A percentile compares a stretch with the other conserved stretches of the same genome.
Evolutionary conservation across 1,284 basidiomycete species (phyloP).

Genomic region (Veloboletus limbatus): DNA sequence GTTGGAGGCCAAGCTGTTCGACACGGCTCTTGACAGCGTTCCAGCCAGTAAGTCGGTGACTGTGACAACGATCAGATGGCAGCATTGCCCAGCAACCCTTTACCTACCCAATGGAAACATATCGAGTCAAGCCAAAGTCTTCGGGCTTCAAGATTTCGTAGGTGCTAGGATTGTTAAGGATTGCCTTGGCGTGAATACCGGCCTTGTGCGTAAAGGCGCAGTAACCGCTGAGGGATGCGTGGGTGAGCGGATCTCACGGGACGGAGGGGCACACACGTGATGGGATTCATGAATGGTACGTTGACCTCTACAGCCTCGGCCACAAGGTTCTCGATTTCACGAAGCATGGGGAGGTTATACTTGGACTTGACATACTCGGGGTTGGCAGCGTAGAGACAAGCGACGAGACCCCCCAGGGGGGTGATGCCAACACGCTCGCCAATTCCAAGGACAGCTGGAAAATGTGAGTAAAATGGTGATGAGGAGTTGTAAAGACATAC

Average conservation of each 20-base stretch:
- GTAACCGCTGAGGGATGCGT: slow-evolving; percentile 67
- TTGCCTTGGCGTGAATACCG: slow-evolving; percentile 99
- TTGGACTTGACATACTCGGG: slow-evolving; percentile 99
- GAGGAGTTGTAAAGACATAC: slow-evolving; percentile 40
- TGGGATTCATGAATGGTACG: slow-evolving; percentile 95
- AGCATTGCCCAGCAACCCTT: not conserved
- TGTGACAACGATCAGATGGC: slow-evolving; percentile 28
- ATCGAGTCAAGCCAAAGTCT: slow-evolving; percentile 97
- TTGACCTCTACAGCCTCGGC: slow-evolving; percentile 99
- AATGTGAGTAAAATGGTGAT: slow-evolving; percentile 3
- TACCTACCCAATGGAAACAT: slow-evolving; percentile 91
- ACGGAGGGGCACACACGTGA: slow-evolving; percentile 55
- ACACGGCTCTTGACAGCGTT: slow-evolving; percentile 99
- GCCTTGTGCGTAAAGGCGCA: slow-evolving; percentile 99
- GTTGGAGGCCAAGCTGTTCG: slow-evolving; percentile 87
- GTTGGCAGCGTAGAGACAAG: slow-evolving; percentile 94
- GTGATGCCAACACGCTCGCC: slow-evolving; percentile 99
- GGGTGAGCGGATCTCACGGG: slow-evolving; percentile 3
- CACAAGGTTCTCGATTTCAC: slow-evolving; percentile 98
- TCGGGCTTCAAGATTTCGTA: slow-evolving; percentile 98
- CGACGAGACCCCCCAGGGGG: slow-evolving; percentile 94
- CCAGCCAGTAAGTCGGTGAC: slow-evolving; percentile 95
- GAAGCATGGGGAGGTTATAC: slow-evolving; percentile 97
- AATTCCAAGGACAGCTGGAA: slow-evolving; percentile 85
- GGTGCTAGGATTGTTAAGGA: slow-evolving; percentile 98